Evolutionary conservation across 192 early-diverging fungal species (phyloP).

Genomic region (Diversispora eburnea): DNA sequence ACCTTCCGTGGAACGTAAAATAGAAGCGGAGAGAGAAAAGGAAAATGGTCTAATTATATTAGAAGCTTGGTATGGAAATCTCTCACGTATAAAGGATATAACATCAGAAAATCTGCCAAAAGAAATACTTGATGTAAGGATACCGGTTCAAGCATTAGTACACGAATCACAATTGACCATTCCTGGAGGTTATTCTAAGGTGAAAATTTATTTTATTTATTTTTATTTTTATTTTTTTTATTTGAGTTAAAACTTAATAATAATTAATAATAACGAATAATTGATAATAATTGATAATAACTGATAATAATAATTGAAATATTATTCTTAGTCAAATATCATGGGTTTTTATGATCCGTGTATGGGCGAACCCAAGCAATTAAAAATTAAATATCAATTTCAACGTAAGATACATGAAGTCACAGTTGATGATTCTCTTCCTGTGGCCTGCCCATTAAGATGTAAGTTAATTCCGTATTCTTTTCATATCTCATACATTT

Average conservation of each 20-base stretch:
- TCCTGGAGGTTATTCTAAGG: conserved; percentile 83
- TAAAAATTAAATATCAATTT: conserved; percentile 85
- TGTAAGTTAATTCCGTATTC: conserved; percentile 34
- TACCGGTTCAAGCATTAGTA: conserved; percentile 82
- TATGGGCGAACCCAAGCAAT: conserved; percentile 78
- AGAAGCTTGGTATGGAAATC: conserved; percentile 83
- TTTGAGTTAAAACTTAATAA: background rate
- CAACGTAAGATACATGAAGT: conserved; percentile 75
- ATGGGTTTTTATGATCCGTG: conserved; percentile 96
- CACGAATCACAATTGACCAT: conserved; percentile 84
- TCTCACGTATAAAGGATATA: conserved; percentile 38
- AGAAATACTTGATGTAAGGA: conserved; percentile 73
- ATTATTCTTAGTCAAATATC: conserved; percentile 61
- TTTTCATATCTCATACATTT: background rate
- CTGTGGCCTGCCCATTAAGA: conserved; percentile 80
- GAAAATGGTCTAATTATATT: conserved; percentile 75
- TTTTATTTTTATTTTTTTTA: too few species aligned
- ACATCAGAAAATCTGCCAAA: conserved; percentile 29
- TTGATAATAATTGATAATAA: background rate
- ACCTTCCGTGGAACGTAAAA: conserved; percentile 64
- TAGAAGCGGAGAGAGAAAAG: conserved; percentile 61
- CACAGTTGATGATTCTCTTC: conserved; percentile 70
- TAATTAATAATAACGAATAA: background rate
- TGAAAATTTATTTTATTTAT: conserved; percentile 37
- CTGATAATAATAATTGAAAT: background rate